Base-by-base conservation (phyloP, 2,329 filamentous ascomycete species). In the Penicillium verrucosum region DNA sequence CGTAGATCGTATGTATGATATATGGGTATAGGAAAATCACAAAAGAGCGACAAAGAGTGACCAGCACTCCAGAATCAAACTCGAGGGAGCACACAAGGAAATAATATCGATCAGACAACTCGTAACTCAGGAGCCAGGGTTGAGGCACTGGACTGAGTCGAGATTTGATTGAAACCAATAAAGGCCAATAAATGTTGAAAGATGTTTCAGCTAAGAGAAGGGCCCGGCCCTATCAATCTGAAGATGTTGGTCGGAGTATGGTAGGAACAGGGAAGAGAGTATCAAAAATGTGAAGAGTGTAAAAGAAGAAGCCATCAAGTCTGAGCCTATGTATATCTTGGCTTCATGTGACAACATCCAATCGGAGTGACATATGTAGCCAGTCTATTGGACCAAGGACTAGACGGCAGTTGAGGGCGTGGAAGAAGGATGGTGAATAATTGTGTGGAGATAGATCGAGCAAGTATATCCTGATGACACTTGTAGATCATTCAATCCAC, bases 61-160 rank as follows among this genome's bases (percentile, higher is more conserved):
- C 53, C 53, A 21, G 53, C 53, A 51, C 41, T 18, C 30, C 25
- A 38, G 21, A 12, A 54, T 27, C 32, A 32, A 21, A 27, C 6
- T 42, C 29, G 37, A 21, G 5, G 16, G 1, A 38, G 16, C 14
- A 41, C n/a, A 51, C 5, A 37, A 44, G 27, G 21, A 23, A 54
- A 56, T 37, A 18, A 29, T 29, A 25, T 37, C 25, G n/a, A 47
- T 29, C 43, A 53, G 25, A 47, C 18, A 27, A 36, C 23, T 44
- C 23, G 27, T n/a, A 42, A 45, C 49, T 51, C 48, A 51, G 51
- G 11, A 32, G 3, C 34, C 53, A 52, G 48, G 45, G 45, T 55
- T 51, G 52, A 55, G 42, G 21, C 3, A 34, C 34, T 52, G 41
- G 27, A 40, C 10, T 23, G 18, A 34, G 27, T 7, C 7, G 27